Base-by-base conservation (phyloP, 257 asterid species). In the Craterostigma plantagineum region DNA sequence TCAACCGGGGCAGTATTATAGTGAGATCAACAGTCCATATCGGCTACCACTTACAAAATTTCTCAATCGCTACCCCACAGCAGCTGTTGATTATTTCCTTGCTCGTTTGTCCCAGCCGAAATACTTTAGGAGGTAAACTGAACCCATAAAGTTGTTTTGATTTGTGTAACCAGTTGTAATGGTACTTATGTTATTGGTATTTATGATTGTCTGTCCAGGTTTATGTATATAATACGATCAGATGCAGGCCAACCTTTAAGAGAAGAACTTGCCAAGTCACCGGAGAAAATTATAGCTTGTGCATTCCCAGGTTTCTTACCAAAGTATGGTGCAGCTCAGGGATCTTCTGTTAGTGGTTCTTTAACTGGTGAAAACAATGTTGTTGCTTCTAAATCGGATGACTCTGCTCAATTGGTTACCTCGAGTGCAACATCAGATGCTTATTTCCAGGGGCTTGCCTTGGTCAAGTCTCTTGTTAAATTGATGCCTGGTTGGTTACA, bases 171-270 rank as follows among this genome's bases (percentile, higher is more conserved):
- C 14, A 53, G 52, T 61, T 47, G 46, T 44, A 38, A 53, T n/a
- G n/a, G n/a, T n/a, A n/a, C n/a, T n/a, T n/a, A 55, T 57, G 52
- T 55, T n/a, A n/a, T 33, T 57, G 46, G 16, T 18, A 40, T 55
- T 52, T 16, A 23, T 34, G 55, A 55, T 38, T 47, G 39, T 54
- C 51, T 49, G 35, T 72, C 43, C 67, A 90, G 99, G 79, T 79
- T 90, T 60, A 90, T 90, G 95, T 90, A 90, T 70, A 83, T 90
- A 34, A 73, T 90, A 60, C 65, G 76, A 43, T 90, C 99, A 23
- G 99, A 90, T 69, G 91, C 94, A 72, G 99, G 99, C 60, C 99
- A 90, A 51, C 92, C 92, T 4, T 67, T 90, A 75, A 68, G 99
- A 66, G 99, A 90, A 67, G 99, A 90, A 67, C 91, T 90, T 52